A percentile compares a stretch with the other conserved stretches of the same genome.
phyloP scores from a whole-genome alignment of 129 eudicot species.

The Flaveria bidentis region DNA sequence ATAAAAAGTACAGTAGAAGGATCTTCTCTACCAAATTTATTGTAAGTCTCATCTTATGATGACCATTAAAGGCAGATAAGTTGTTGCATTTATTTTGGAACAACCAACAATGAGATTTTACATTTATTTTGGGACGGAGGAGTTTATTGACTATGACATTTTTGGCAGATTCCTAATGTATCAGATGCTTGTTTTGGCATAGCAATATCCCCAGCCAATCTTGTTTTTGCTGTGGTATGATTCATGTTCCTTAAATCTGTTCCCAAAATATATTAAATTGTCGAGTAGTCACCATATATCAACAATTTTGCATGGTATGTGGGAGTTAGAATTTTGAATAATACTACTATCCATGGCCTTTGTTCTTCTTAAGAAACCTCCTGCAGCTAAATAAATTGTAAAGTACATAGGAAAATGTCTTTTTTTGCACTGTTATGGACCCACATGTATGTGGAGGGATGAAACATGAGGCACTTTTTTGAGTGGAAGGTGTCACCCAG shows the following conservation, averaged over 20 bases:
- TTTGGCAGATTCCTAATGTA: slow-evolving; percentile 67
- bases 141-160: slow-evolving; percentile 3
- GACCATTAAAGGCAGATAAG: slow-evolving; percentile 16
- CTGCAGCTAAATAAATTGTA: background rate
- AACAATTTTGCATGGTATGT: slow-evolving; percentile 6
- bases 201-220: slow-evolving; percentile 86
- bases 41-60: slow-evolving; percentile 10
- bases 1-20: background rate
- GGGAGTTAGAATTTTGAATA: background rate
- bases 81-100: background rate
- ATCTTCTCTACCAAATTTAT: background rate
- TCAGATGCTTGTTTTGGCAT: slow-evolving; percentile 84
- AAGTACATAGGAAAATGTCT: background rate
- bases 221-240: slow-evolving; percentile 82
- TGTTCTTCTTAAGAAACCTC: slow-evolving; percentile 2
- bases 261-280: background rate
- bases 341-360: background rate
- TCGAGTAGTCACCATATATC: slow-evolving; percentile 15
- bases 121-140: background rate
- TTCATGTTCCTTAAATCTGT: slow-evolving; percentile 5
- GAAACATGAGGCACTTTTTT: too few relatives aligned
- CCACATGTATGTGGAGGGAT: too few relatives aligned
- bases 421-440: too few relatives aligned
- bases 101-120: background rate
- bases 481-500: too few relatives aligned